Percentiles rank a stretch among this genome's conserved stretches.
Evolutionary conservation across 2,329 filamentous ascomycete species (phyloP).

Genomic region (Cercospora citrullina): DNA sequence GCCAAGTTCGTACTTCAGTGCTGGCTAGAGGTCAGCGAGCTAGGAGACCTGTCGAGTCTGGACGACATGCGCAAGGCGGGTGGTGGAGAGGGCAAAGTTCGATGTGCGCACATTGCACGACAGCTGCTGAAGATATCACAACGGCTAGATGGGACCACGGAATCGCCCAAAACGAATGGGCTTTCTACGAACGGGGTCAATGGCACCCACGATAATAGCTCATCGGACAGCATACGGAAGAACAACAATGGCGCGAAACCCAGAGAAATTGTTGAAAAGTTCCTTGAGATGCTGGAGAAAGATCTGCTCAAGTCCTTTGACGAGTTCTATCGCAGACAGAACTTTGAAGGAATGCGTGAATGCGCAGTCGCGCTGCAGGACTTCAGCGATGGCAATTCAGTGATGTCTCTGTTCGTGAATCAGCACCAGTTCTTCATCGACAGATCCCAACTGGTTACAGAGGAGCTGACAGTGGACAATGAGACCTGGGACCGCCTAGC

Average conservation of each 20-base stretch:
- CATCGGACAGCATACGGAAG: slow-evolving; percentile 53
- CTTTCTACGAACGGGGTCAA: slow-evolving; percentile 50
- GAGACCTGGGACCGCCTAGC: slow-evolving; percentile 84
- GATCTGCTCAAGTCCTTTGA: slow-evolving; percentile 95
- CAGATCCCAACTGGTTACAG: slow-evolving; percentile 83
- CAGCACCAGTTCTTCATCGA: slow-evolving; percentile 99
- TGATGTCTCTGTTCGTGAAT: slow-evolving; percentile 95
- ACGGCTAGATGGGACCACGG: slow-evolving; percentile 71
- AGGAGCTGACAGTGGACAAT: slow-evolving; percentile 75
- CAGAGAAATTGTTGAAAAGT: slow-evolving; percentile 91
- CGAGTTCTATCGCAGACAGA: slow-evolving; percentile 90
- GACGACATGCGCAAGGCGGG: slow-evolving; percentile 85
- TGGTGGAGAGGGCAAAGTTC: slow-evolving; percentile 86
- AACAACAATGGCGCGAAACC: slow-evolving; percentile 49
- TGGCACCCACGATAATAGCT: slow-evolving; percentile 46
- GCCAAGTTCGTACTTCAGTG: slow-evolving; percentile 94
- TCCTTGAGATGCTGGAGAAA: slow-evolving; percentile 92
- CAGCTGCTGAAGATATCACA: slow-evolving; percentile 94
- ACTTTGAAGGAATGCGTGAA: slow-evolving; percentile 97
- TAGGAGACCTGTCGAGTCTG: slow-evolving; percentile 79
- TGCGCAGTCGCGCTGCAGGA: slow-evolving; percentile 91
- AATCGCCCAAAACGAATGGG: slow-evolving; percentile 35
- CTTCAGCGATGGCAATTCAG: slow-evolving; percentile 93
- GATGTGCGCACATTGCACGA: slow-evolving; percentile 88
- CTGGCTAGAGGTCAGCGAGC: slow-evolving; percentile 92